Percentiles rank a stretch among this genome's conserved stretches.
Conservation (phyloP, 1,284 basidiomycete genomes). For the Ustilago bromivora region DNA sequence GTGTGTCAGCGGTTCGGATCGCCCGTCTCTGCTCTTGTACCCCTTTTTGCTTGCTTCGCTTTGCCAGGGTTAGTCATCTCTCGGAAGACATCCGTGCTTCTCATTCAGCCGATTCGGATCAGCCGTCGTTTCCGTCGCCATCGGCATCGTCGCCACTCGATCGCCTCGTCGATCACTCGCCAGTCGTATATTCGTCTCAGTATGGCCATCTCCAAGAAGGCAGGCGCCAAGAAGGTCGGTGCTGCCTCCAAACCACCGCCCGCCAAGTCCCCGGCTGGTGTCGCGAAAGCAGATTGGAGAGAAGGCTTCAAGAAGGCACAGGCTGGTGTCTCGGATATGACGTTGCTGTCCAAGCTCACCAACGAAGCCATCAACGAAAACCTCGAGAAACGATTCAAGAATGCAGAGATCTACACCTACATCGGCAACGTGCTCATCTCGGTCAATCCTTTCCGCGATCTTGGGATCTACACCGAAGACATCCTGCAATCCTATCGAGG, state of each 20-base stretch:
- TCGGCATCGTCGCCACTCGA: background rate
- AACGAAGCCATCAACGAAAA: conserved; percentile 99
- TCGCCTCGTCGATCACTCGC: background rate
- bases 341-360: conserved; percentile 93
- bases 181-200: conserved; percentile 6
- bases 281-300: conserved; percentile 68
- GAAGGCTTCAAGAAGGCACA: conserved; percentile 69
- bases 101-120: conserved; percentile 1
- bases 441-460: conserved; percentile 96
- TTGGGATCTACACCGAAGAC: conserved; percentile 88
- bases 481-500: conserved; percentile 88
- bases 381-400: conserved; percentile 92
- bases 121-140: background rate
- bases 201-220: conserved; percentile 69
- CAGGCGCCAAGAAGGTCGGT: conserved; percentile 61
- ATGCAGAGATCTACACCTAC: conserved; percentile 98
- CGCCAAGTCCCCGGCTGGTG: conserved; percentile 57
- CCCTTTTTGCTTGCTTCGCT: background rate
- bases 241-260: conserved; percentile 55
- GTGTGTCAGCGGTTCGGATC: conserved; percentile 2
- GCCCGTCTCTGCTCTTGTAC: conserved; percentile 1
- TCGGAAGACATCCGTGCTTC: conserved; percentile 3
- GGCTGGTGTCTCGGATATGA: conserved; percentile 98
- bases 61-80: background rate
- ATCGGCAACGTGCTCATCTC: conserved; percentile 98